Base-by-base conservation (phyloP, 2,329 filamentous ascomycete genomes). In the Calonectria multiphialidica region DNA sequence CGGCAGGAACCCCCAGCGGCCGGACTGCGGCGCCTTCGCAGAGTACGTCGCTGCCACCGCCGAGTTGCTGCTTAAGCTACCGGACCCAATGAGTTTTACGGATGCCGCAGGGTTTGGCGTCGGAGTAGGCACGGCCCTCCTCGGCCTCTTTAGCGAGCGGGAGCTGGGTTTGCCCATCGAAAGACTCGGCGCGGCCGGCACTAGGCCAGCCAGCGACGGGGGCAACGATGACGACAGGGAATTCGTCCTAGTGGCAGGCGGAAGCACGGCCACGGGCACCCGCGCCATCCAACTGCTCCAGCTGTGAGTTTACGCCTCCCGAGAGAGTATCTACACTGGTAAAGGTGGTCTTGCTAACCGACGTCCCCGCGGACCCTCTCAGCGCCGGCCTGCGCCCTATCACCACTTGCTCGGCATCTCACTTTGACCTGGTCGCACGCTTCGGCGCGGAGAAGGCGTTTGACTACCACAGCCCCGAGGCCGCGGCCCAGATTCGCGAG, bases 391-490 rank as follows among this genome's bases (percentile, higher is more conserved):
- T 62, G 44, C 42, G 53, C 6, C 42, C 59, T 30, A 62, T 71
- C 28, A 61, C 68, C 28, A 71, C 68, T 35, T 71, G 62, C 42
- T 71, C 68, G 55, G 42, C 63, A 7, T 53, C 42, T n/a, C 66
- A 66, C 68, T 67, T 71, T 44, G 49, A 62, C 5, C 23, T 71
- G 44, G 68, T 53, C 5, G 35, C 45, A 23, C 53, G 35, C 9
- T 71, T 62, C 35, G 68, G 68, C 18, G 68, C 68, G 35, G 68
- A 71, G 25, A 62, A 61, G 23, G 64, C 50, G 37, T 62, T 71
- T 44, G 68, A 71, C 63, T 71, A 71, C 33, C 63, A 50, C 62
- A 35, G 50, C 8, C 37, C 68, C 5, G 55, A 50, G n/a, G 61
- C 53, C 16, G 68, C 50, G n/a, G 62, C 61, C n/a, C 63, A 66